phyloP scores from a whole-genome alignment of 345 rosid species.

The Brassica cretica region DNA sequence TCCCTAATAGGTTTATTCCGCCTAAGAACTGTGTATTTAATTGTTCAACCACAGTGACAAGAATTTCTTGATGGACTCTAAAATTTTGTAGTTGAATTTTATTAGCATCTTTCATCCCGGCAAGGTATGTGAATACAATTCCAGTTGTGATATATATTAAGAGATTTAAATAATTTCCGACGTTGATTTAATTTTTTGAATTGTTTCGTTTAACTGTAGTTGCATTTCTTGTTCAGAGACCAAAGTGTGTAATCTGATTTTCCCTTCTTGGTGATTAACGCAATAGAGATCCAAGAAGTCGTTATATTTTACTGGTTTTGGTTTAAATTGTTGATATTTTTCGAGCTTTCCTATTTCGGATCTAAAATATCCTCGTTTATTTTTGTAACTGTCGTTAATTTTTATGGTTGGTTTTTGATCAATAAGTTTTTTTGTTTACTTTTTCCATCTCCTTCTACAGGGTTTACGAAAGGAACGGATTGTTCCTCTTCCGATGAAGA shows the following conservation, averaged over 20 bases:
- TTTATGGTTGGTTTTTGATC: neutral
- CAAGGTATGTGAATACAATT: neutral
- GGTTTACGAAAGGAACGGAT: neutral
- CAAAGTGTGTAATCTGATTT: neutral
- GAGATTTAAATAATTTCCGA: too few relatives aligned
- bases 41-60: neutral
- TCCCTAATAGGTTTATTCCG: neutral
- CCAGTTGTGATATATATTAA: neutral
- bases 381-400: too few relatives aligned
- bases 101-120: neutral
- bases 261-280: neutral
- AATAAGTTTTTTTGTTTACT: neutral
- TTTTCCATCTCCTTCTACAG: neutral
- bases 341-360: neutral
- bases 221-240: neutral
- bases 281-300: neutral
- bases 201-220: neutral
- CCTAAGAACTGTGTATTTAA: neutral
- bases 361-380: neutral
- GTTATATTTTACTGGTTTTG: neutral
- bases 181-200: too few relatives aligned
- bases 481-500: neutral
- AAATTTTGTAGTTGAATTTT: neutral
- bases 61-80: neutral
- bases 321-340: neutral